These are phyloP conservation scores for Boletus sensibilis DNA, from an alignment of 768 basidiomycete genomes.

Conservation along the genomic window DNA sequence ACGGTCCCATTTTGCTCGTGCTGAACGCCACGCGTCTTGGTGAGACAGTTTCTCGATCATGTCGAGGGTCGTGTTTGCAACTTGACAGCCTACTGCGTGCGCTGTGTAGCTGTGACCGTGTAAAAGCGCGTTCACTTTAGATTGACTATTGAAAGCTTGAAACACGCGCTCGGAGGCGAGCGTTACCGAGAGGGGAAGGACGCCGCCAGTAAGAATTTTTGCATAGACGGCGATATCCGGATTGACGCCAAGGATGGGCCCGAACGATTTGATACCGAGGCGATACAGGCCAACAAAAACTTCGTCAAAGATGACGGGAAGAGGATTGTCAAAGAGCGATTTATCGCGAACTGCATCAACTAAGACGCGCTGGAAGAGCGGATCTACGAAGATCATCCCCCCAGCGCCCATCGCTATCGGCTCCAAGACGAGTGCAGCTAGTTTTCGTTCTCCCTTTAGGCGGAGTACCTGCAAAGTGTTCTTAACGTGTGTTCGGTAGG, in stretches of 20 bases:
- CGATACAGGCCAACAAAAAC: conserved; percentile 94
- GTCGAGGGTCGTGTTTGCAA: conserved; percentile 78
- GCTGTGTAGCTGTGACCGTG: conserved; percentile 98
- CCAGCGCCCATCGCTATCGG: conserved; percentile 94
- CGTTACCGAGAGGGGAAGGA: conserved; percentile 84
- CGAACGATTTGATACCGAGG: conserved; percentile 66
- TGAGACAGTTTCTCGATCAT: conserved; percentile 51
- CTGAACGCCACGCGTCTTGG: conserved; percentile 57
- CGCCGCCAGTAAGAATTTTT: conserved; percentile 91
- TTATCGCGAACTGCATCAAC: conserved; percentile 72
- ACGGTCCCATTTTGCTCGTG: conserved; percentile 56
- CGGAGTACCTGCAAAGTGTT: conserved; percentile 49
- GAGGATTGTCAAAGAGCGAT: conserved; percentile 42
- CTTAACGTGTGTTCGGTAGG: conserved; percentile 61
- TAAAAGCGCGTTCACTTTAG: conserved; percentile 81
- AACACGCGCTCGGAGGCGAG: conserved; percentile 81
- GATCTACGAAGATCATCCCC: conserved; percentile 97
- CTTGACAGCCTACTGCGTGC: conserved; percentile 88
- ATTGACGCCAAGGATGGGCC: conserved; percentile 61
- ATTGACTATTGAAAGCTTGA: conserved; percentile 68
- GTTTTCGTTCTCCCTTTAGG: conserved; percentile 37
- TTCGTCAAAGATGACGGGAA: conserved; percentile 94
- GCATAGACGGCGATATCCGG: conserved; percentile 93
- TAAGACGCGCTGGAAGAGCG: conserved; percentile 88
- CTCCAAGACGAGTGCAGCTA: conserved; percentile 84